These are phyloP conservation scores for Trichoderma harzianum DNA, from an alignment of 2,329 filamentous ascomycete species.

Conservation along the genomic window DNA sequence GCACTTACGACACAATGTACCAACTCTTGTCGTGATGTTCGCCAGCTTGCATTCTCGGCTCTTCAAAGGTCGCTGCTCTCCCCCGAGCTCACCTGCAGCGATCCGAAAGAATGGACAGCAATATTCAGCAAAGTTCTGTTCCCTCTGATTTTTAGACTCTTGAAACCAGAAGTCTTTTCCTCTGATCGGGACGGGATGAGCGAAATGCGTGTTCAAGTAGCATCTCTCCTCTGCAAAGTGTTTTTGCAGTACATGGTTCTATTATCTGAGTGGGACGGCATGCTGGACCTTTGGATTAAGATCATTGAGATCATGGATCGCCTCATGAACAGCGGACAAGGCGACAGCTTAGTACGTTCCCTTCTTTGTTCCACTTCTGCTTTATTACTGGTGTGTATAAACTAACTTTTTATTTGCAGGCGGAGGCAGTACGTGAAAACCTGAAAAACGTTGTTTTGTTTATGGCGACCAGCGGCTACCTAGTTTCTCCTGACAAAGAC, in stretches of 20 bases:
- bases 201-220: slow-evolving; percentile 87
- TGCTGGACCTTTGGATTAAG: slow-evolving; percentile 87
- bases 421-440: slow-evolving; percentile 92
- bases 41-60: slow-evolving; percentile 81
- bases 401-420: slow-evolving; percentile 46
- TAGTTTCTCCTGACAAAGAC: slow-evolving; percentile 66
- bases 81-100: slow-evolving; percentile 74
- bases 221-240: slow-evolving; percentile 88
- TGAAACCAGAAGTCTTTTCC: slow-evolving; percentile 94
- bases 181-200: slow-evolving; percentile 90
- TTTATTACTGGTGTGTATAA: neutral
- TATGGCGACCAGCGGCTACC: slow-evolving; percentile 84
- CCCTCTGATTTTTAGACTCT: slow-evolving; percentile 77
- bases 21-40: slow-evolving; percentile 90
- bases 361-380: neutral
- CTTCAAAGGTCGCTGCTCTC: slow-evolving; percentile 84
- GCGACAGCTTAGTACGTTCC: slow-evolving; percentile 73
- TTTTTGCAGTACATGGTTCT: slow-evolving; percentile 91
- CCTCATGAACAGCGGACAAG: slow-evolving; percentile 92
- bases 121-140: slow-evolving; percentile 95
- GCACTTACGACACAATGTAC: slow-evolving; percentile 86
- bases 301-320: slow-evolving; percentile 95
- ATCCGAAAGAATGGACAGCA: slow-evolving; percentile 88
- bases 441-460: slow-evolving; percentile 95
- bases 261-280: slow-evolving; percentile 79